A percentile compares a stretch with the other conserved stretches of the same genome.
These are phyloP conservation scores for Neostapfia colusana DNA, from an alignment of 176 grass and related monocot genomes.

Conservation along the genomic window DNA sequence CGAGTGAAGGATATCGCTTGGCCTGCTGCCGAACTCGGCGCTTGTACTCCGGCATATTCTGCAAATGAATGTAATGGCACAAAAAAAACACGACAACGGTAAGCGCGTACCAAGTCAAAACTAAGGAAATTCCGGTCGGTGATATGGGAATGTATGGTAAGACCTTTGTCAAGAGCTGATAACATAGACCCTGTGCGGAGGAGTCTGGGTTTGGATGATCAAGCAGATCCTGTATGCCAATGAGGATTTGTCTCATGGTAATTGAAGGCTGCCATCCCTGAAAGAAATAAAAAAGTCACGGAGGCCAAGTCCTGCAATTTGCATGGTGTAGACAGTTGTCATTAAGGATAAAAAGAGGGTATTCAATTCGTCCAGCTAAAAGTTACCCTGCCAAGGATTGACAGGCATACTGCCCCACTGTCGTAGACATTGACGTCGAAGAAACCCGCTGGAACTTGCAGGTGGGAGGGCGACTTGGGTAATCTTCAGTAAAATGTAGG, in stretches of 20 bases:
- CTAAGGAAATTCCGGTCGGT: neutral
- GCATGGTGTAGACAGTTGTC: neutral
- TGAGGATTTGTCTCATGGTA: conserved; percentile 77
- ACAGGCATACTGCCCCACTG: conserved; percentile 67
- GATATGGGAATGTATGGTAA: neutral
- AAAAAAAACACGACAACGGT: neutral
- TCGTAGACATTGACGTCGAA: conserved; percentile 80
- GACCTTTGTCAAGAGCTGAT: conserved; percentile 65
- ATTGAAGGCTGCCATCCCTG: conserved; percentile 87
- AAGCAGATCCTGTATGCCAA: conserved; percentile 85
- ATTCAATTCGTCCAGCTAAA: neutral
- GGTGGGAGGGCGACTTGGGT: conserved; percentile 58
- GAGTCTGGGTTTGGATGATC: conserved; percentile 71
- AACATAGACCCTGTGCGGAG: conserved; percentile 55
- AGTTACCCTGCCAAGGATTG: conserved; percentile 67
- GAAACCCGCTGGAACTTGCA: conserved; percentile 80
- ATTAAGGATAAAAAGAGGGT: neutral
- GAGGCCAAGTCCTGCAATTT: neutral
- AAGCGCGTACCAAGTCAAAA: neutral
- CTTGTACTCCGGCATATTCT: conserved; percentile 63
- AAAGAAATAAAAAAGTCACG: neutral
- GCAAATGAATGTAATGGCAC: conserved; percentile 18
- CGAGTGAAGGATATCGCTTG: conserved; percentile 57
- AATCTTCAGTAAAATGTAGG: conserved; percentile 61
- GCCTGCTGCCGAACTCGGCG: conserved; percentile 59